Evolutionary conservation across 2,329 filamentous ascomycete genomes (phyloP).

Genomic region (Exophiala aquamarina): DNA sequence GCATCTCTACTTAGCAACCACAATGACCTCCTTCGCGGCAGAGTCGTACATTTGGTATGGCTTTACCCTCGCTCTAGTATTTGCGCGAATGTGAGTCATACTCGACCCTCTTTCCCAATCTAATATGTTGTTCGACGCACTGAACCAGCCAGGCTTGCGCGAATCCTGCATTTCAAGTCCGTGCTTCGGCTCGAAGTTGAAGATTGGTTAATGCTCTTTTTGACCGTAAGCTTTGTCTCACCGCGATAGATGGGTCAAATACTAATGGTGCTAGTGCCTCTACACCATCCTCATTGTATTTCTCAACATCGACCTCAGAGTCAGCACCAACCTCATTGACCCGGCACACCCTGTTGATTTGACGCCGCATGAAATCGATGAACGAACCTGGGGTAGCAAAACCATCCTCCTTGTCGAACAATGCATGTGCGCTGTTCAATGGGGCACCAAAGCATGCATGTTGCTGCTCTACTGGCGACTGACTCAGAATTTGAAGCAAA

Average conservation of each 20-base stretch:
- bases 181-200: constrained; percentile 49
- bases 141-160: constrained; percentile 11
- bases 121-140: not conserved
- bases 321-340: constrained; percentile 47
- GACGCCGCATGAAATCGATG: constrained; percentile 42
- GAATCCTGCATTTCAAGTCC: constrained; percentile 25
- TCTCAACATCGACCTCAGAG: constrained; percentile 44
- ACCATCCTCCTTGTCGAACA: constrained; percentile 56
- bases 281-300: constrained; percentile 46
- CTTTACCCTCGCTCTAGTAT: constrained; percentile 22
- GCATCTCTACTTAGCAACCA: not conserved
- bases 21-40: constrained; percentile 27
- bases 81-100: constrained; percentile 23
- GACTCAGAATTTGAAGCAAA: constrained; percentile 40
- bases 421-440: constrained; percentile 52
- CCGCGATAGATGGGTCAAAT: not conserved
- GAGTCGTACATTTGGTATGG: constrained; percentile 30
- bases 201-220: constrained; percentile 58
- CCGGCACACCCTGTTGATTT: constrained; percentile 42
- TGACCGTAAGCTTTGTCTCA: constrained; percentile 37
- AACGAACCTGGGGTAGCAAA: constrained; percentile 54
- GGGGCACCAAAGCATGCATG: constrained; percentile 55
- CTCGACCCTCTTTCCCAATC: not conserved
- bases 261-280: constrained; percentile 21
- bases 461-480: constrained; percentile 55